These are phyloP conservation scores for Mucor plumbeus DNA, from an alignment of 371 early-diverging fungal species.

Conservation along the genomic window DNA sequence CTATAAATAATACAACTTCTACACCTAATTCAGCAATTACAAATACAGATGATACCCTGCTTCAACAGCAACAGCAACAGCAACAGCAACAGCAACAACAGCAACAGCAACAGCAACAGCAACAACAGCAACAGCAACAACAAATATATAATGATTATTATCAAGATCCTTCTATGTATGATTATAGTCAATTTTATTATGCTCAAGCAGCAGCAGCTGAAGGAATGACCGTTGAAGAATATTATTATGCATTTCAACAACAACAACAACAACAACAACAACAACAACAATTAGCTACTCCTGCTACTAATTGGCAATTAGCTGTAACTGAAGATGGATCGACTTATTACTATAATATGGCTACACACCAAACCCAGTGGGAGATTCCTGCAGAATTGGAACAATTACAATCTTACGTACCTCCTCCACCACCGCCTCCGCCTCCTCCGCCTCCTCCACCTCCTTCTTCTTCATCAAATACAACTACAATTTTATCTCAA, in stretches of 20 bases:
- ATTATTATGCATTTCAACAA: conserved; percentile 11
- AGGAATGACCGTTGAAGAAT: conserved; percentile 6
- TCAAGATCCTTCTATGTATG: conserved; percentile 13
- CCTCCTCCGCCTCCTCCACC: conserved; percentile 1
- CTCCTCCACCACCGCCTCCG: conserved; percentile 13
- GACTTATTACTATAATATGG: conserved; percentile 46
- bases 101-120: background rate
- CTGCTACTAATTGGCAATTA: conserved; percentile 41
- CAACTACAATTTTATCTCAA: background rate
- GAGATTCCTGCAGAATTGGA: conserved; percentile 35
- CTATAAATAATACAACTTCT: conserved; percentile 3
- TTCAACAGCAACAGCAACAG: conserved; percentile 5
- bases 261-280: conserved; percentile 3
- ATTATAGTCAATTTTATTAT: conserved; percentile 17
- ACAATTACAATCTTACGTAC: background rate
- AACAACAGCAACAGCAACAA: background rate
- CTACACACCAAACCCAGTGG: conserved; percentile 54
- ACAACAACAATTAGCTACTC: background rate
- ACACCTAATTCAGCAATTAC: background rate
- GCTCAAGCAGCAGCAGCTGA: conserved; percentile 10
- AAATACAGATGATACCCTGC: conserved; percentile 7
- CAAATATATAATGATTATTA: conserved; percentile 15
- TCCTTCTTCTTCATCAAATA: background rate
- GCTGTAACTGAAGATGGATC: conserved; percentile 40
- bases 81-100: too few relatives aligned